phyloP scores from a whole-genome alignment of 768 basidiomycete genomes.

The Tremella fuciformis region DNA sequence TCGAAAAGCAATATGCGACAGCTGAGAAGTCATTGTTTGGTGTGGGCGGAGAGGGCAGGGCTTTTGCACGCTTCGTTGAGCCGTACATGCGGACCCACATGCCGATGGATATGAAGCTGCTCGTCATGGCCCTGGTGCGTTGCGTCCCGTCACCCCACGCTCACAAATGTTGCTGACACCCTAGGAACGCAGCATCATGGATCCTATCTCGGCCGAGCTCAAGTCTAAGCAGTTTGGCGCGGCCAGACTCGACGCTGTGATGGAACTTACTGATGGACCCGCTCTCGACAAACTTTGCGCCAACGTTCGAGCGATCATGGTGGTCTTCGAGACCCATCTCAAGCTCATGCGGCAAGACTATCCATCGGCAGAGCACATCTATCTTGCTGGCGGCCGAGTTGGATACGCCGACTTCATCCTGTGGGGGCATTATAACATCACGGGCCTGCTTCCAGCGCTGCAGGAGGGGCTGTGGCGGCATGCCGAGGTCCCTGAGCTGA shows the following conservation, averaged over 20 bases:
- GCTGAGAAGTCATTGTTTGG: not conserved
- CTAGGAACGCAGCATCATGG: not conserved
- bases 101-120: not conserved
- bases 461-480: not conserved
- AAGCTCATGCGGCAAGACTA: slow-evolving; percentile 2
- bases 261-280: not conserved
- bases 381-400: not conserved
- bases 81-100: slow-evolving; percentile 1
- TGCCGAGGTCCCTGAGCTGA: not conserved
- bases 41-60: not conserved
- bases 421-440: not conserved
- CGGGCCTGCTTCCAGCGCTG: not conserved
- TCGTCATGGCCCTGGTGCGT: not conserved
- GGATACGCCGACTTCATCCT: slow-evolving; percentile 1
- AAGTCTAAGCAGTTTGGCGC: not conserved
- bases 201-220: not conserved
- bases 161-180: not conserved
- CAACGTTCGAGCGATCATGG: not conserved
- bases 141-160: not conserved
- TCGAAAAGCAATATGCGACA: slow-evolving; percentile 1
- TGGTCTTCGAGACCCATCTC: not conserved
- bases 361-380: not conserved
- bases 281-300: not conserved
- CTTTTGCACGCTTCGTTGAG: not conserved
- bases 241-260: not conserved